Conservation (phyloP, 2,329 filamentous ascomycete genomes). For the Talaromyces rugulosus region DNA sequence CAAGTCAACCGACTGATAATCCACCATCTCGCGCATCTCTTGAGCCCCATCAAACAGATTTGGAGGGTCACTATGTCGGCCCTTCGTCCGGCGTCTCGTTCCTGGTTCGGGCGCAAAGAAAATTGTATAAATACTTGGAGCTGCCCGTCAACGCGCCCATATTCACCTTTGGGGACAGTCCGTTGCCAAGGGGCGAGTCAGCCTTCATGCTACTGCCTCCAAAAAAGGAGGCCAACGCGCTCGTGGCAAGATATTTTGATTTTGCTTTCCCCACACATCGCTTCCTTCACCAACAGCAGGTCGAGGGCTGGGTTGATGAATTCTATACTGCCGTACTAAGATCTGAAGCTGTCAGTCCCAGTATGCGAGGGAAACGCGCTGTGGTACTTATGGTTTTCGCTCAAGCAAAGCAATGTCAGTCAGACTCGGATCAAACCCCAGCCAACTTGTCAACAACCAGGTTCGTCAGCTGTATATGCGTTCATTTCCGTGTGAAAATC, state of each 20-base stretch:
- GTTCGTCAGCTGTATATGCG: constrained; percentile 5
- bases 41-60: background rate
- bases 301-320: background rate
- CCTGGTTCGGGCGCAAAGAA: constrained; percentile 48
- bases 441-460: constrained; percentile 8
- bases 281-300: constrained; percentile 2
- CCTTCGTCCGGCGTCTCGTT: constrained; percentile 49
- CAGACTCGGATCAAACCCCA: constrained; percentile 14
- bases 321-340: background rate
- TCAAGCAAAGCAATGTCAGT: constrained; percentile 45
- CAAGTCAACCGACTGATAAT: constrained; percentile 12
- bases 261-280: constrained; percentile 2
- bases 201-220: background rate
- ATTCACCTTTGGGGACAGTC: constrained; percentile 40
- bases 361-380: constrained; percentile 30
- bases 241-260: constrained; percentile 3
- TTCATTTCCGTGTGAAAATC: too few relatives aligned
- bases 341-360: background rate
- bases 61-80: constrained; percentile 42
- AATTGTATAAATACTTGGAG: constrained; percentile 22
- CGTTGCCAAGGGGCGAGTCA: background rate
- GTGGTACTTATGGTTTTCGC: constrained; percentile 53
- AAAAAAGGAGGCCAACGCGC: background rate
- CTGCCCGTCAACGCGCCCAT: constrained; percentile 42
- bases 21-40: constrained; percentile 2